Conservation (phyloP, 306 rosid species). For the Vigna hirtella region DNA sequence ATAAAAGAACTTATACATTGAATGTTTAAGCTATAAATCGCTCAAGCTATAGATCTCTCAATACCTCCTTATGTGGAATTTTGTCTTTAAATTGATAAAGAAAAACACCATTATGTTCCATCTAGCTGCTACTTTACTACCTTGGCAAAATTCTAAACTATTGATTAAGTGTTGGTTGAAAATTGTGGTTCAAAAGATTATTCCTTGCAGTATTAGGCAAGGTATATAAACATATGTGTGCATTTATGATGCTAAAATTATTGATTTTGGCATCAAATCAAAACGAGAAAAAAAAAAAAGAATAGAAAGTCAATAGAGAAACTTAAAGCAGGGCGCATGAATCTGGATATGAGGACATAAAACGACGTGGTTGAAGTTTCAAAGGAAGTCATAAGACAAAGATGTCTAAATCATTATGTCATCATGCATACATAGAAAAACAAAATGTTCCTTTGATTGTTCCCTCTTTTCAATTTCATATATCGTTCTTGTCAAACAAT, state of each 20-base stretch:
- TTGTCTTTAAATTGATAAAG: no score
- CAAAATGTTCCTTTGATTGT: constrained; percentile 8
- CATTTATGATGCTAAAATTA: neutral
- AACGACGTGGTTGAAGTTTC: constrained; percentile 24
- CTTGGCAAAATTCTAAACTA: no score
- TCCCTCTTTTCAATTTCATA: neutral
- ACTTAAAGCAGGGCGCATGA: constrained; percentile 16
- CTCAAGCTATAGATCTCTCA: no score
- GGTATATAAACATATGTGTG: neutral
- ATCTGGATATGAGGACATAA: constrained; percentile 19
- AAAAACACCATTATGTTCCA: no score
- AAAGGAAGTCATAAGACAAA: neutral
- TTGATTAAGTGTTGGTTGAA: no score
- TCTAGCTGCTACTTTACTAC: no score
- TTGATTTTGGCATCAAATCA: neutral
- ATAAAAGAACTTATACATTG: no score
- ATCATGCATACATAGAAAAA: neutral
- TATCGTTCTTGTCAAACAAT: constrained; percentile 11
- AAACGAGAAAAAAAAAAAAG: neutral
- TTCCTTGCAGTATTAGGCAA: constrained; percentile 30
- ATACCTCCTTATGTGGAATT: no score
- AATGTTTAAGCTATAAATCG: no score
- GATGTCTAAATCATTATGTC: neutral
- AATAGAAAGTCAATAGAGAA: neutral
- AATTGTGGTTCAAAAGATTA: no score